Percentiles rank a stretch among this genome's conserved stretches.
These are phyloP conservation scores for Neonectria coccinea DNA, from an alignment of 2,329 filamentous ascomycete species.

Conservation along the genomic window DNA sequence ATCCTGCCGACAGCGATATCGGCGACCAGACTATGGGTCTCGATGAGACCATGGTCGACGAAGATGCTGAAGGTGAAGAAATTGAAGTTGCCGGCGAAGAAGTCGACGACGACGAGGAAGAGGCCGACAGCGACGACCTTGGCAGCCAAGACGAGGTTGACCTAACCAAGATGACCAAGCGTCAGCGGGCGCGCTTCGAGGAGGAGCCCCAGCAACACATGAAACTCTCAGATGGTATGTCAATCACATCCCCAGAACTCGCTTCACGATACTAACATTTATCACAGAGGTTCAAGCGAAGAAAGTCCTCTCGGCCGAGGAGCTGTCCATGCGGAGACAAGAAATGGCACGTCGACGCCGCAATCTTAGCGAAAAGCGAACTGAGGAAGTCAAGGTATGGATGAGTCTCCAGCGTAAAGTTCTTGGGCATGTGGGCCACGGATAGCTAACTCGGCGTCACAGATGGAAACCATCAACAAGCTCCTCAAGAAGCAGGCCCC, in stretches of 20 bases:
- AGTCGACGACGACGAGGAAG: slow-evolving; percentile 57
- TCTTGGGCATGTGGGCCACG: slow-evolving; percentile 15
- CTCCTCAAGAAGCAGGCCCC: slow-evolving; percentile 87
- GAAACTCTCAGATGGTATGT: slow-evolving; percentile 70
- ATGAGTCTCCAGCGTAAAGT: not conserved
- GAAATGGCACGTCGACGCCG: slow-evolving; percentile 72
- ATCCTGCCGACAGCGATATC: slow-evolving; percentile 63
- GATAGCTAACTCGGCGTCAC: slow-evolving; percentile 21
- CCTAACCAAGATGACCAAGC: slow-evolving; percentile 70
- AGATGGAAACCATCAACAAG: slow-evolving; percentile 94
- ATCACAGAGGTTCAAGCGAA: slow-evolving; percentile 71
- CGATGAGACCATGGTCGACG: slow-evolving; percentile 61
- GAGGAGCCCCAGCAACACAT: slow-evolving; percentile 66
- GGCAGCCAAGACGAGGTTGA: slow-evolving; percentile 65
- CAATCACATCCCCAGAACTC: not conserved
- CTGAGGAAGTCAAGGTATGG: slow-evolving; percentile 71
- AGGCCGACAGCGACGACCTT: slow-evolving; percentile 57
- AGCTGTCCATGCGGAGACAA: slow-evolving; percentile 70
- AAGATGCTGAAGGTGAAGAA: slow-evolving; percentile 62
- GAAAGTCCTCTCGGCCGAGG: slow-evolving; percentile 71
- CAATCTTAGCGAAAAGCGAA: slow-evolving; percentile 73
- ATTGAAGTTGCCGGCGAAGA: slow-evolving; percentile 57
- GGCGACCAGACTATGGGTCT: slow-evolving; percentile 53
- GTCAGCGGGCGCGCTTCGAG: slow-evolving; percentile 70
- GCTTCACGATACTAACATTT: slow-evolving; percentile 21